Evolutionary conservation across 768 basidiomycete species (phyloP).

Genomic region (Boletus bicolor): DNA sequence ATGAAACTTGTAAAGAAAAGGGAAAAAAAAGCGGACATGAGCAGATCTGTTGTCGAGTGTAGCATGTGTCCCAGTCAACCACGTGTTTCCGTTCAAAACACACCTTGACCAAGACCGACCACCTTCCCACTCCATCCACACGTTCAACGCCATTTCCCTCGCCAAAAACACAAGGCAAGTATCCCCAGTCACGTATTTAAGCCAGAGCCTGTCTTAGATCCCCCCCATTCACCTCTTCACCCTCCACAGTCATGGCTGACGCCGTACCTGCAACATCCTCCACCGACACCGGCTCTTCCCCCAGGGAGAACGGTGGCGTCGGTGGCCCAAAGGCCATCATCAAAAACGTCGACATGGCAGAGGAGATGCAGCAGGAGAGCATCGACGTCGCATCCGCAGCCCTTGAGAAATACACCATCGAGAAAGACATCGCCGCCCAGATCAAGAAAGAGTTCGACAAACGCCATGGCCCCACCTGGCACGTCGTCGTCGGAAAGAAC

Average conservation of each 20-base stretch:
- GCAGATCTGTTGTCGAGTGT: not conserved
- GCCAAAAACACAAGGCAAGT: conserved; percentile 29
- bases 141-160: conserved; percentile 14
- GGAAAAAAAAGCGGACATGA: not conserved
- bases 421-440: conserved; percentile 97
- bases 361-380: conserved; percentile 94
- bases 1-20: not conserved
- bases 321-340: conserved; percentile 79
- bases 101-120: conserved; percentile 14
- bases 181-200: conserved; percentile 26
- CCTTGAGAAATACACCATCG: conserved; percentile 88
- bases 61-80: conserved; percentile 2
- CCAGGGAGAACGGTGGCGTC: conserved; percentile 37
- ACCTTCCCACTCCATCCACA: conserved; percentile 17
- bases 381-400: conserved; percentile 85
- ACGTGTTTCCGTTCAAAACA: conserved; percentile 20
- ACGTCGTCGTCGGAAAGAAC: conserved; percentile 98
- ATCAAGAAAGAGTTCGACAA: conserved; percentile 99
- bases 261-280: conserved; percentile 58
- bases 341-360: conserved; percentile 95
- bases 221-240: not conserved
- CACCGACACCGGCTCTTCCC: conserved; percentile 47
- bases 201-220: conserved; percentile 1
- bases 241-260: conserved; percentile 46
- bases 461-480: conserved; percentile 93